phyloP scores from a whole-genome alignment of 441 rosid genomes.

The Theobroma grandiflorum region DNA sequence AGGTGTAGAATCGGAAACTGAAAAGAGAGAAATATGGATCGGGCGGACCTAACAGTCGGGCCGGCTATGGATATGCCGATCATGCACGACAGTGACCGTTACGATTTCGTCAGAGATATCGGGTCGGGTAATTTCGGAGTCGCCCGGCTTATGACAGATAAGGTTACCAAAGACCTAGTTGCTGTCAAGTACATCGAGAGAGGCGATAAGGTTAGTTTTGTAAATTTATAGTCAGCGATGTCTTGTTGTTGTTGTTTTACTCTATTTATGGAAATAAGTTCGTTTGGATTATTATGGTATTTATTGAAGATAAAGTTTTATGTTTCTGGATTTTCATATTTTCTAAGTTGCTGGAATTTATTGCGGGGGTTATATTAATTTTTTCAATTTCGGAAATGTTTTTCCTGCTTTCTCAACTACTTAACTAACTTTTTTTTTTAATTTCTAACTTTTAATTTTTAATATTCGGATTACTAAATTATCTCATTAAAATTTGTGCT shows the following conservation, averaged over 20 bases:
- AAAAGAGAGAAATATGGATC: conserved; percentile 51
- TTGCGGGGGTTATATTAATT: neutral
- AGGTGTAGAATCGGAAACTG: neutral
- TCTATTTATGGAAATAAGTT: conserved; percentile 20
- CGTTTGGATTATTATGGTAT: neutral
- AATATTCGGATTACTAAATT: neutral
- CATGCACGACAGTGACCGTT: conserved; percentile 76
- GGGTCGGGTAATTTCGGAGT: conserved; percentile 75
- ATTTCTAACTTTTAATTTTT: neutral
- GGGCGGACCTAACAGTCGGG: conserved; percentile 60
- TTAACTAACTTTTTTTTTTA: neutral
- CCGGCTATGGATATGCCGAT: conserved; percentile 69
- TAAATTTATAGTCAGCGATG: neutral
- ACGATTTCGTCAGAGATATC: conserved; percentile 68
- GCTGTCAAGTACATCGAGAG: conserved; percentile 82
- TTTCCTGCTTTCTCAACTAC: neutral
- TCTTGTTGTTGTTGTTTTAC: neutral
- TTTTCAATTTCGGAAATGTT: neutral
- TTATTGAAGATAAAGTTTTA: conserved; percentile 8
- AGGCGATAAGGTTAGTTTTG: conserved; percentile 63
- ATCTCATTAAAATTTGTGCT: neutral
- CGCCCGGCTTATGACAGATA: conserved; percentile 70
- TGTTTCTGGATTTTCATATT: neutral
- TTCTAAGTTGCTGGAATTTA: neutral
- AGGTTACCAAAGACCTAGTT: conserved; percentile 63